Base-by-base conservation (phyloP, 768 basidiomycete species). In the Tylopilus plumbeoviolaceoides region DNA sequence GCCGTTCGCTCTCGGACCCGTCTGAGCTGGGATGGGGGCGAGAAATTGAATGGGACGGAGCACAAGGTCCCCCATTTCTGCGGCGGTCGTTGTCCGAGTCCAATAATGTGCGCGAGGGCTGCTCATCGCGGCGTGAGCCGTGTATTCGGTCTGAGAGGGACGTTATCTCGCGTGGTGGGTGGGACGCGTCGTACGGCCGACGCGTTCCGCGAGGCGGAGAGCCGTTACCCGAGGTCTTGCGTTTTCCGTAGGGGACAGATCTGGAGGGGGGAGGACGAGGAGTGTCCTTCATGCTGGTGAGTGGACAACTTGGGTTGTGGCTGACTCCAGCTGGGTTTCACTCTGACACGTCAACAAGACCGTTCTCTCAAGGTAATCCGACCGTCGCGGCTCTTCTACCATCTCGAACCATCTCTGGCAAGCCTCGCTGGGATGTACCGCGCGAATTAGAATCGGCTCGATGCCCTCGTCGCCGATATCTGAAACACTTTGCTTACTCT, bases 241-340 rank as follows among this genome's bases (percentile, higher is more conserved):
- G 53, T 51, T 53, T 65, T 41, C 47, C 60, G 57, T 67, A 64
- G 1, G 62, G 65, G 21, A 38, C 56, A 17, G 57, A 3, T 14
- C 51, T 57, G 25, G 42, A 41, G 47, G 60, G 41, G 2, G 33
- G 56, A 46, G 54, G 55, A 58, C 60, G 62, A 18, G 59, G 48
- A 15, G 50, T 47, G 63, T 58, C 64, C 60, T 60, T 65, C 64
- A 67, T 65, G 63, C 33, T 52, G 46, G 52, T 25, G 35, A 41
- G 47, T 27, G 9, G 44, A 25, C 55, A 5, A 63, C 51, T 49
- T 40, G 27, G 15, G 47, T 30, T 17, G 60, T 55, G 63, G 63
- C 54, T 59, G 55, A 59, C 33, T 14, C 30, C 30, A 15, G 33
- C 33, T 33, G 33, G 33, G 33, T 33, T 33, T 33, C 33, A 33